A percentile compares a stretch with the other conserved stretches of the same genome.
Conservation (phyloP, 2,329 filamentous ascomycete species). For the Aspergillus latus region DNA sequence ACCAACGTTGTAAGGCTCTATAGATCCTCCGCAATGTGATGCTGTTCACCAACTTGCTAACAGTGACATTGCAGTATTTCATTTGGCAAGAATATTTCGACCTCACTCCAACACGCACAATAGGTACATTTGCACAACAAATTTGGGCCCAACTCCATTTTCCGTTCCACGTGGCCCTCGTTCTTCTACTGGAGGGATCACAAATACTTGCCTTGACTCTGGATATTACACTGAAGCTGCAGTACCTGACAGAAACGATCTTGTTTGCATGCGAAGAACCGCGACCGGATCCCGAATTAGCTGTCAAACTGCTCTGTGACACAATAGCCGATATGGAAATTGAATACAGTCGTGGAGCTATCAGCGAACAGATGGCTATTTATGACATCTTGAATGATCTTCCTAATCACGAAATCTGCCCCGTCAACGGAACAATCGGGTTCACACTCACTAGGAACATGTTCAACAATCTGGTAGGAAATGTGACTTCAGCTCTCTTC, state of each 20-base stretch:
- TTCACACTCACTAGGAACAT: conserved; percentile 29
- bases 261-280: conserved; percentile 42
- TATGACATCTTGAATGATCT: conserved; percentile 33
- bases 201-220: conserved; percentile 55
- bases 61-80: conserved; percentile 44
- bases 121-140: conserved; percentile 58
- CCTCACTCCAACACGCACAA: conserved; percentile 52
- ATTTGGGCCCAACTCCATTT: conserved; percentile 56
- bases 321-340: conserved; percentile 45
- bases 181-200: conserved; percentile 64
- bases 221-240: conserved; percentile 43
- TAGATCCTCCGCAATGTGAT: not conserved
- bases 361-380: conserved; percentile 35
- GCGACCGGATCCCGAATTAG: conserved; percentile 27
- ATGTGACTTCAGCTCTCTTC: conserved; percentile 43
- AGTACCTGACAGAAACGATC: conserved; percentile 41
- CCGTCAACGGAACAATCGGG: conserved; percentile 17
- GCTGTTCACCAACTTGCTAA: conserved; percentile 8
- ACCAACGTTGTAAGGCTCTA: conserved; percentile 35
- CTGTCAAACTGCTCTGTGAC: conserved; percentile 35
- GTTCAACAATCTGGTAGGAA: conserved; percentile 38
- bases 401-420: conserved; percentile 32
- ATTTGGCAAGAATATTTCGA: conserved; percentile 65
- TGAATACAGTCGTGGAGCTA: conserved; percentile 35
- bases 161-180: conserved; percentile 63